Percentiles rank a stretch among this genome's conserved stretches.
These are phyloP conservation scores for Neofusicoccum cordaticola DNA, from an alignment of 2,329 filamentous ascomycete species.

Conservation along the genomic window DNA sequence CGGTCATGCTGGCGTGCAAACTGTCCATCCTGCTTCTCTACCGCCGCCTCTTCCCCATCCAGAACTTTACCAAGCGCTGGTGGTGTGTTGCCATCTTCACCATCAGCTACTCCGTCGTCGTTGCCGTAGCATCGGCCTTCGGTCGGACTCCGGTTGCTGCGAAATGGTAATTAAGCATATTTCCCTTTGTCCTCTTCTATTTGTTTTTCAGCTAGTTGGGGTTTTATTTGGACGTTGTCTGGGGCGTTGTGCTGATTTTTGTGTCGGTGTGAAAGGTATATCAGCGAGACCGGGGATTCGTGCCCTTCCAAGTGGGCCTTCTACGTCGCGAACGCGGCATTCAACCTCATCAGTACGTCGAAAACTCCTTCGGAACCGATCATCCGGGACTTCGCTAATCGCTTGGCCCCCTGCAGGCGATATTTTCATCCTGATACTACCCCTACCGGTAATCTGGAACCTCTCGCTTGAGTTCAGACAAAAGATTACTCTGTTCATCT, in stretches of 20 bases:
- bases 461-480: neutral
- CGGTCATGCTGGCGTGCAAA: constrained; percentile 16
- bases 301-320: neutral
- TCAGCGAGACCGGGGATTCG: neutral
- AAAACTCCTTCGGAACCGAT: too few species aligned
- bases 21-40: constrained; percentile 19
- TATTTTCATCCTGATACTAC: neutral
- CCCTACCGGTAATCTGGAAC: neutral
- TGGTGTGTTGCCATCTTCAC: neutral
- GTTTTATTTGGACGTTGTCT: neutral
- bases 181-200: neutral
- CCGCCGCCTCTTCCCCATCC: constrained; percentile 15
- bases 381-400: too few species aligned
- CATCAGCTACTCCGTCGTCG: constrained; percentile 2
- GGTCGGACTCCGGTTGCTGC: neutral
- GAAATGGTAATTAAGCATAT: neutral
- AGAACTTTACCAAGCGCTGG: neutral
- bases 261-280: neutral
- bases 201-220: neutral
- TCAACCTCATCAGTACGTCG: constrained; percentile 1
- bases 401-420: neutral
- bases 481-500: neutral
- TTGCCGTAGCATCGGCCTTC: neutral
- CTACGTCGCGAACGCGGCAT: neutral
- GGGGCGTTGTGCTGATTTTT: neutral